Conservation (phyloP, 805 yeast genomes). For the baker's yeast (Saccharomyces cerevisiae) region DNA sequence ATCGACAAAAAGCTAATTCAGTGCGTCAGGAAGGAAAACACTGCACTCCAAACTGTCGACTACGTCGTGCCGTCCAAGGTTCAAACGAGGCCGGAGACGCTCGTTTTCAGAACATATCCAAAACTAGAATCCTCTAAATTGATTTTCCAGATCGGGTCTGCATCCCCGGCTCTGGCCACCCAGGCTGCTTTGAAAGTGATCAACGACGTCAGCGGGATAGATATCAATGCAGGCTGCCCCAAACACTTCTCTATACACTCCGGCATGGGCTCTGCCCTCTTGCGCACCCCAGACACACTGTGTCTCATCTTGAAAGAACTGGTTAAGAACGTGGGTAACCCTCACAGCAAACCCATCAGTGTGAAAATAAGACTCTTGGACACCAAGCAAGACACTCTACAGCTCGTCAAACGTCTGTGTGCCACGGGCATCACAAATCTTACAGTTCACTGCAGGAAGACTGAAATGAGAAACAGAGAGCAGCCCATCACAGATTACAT, state of each 20-base stretch:
- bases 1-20: conserved; percentile 75
- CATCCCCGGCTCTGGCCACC: conserved; percentile 77
- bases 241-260: conserved; percentile 89
- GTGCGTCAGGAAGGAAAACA: conserved; percentile 59
- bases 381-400: conserved; percentile 49
- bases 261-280: conserved; percentile 95
- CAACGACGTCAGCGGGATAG: conserved; percentile 84
- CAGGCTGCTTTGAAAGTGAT: conserved; percentile 78
- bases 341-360: conserved; percentile 70
- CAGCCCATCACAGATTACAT: conserved; percentile 67
- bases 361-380: conserved; percentile 82
- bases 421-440: conserved; percentile 77
- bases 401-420: conserved; percentile 48
- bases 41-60: conserved; percentile 50
- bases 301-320: conserved; percentile 58
- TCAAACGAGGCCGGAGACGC: conserved; percentile 38
- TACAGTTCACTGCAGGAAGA: conserved; percentile 87
- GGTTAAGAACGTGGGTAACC: conserved; percentile 74
- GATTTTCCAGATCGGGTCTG: conserved; percentile 86
- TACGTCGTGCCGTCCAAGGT: conserved; percentile 35
- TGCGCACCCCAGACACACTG: conserved; percentile 71
- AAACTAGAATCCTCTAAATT: conserved; percentile 52
- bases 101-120: conserved; percentile 71
- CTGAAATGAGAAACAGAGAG: conserved; percentile 82
- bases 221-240: conserved; percentile 94